These are phyloP conservation scores for Nakaseomyces delphensis DNA, from an alignment of 1,139 yeast genomes.

Conservation along the genomic window DNA sequence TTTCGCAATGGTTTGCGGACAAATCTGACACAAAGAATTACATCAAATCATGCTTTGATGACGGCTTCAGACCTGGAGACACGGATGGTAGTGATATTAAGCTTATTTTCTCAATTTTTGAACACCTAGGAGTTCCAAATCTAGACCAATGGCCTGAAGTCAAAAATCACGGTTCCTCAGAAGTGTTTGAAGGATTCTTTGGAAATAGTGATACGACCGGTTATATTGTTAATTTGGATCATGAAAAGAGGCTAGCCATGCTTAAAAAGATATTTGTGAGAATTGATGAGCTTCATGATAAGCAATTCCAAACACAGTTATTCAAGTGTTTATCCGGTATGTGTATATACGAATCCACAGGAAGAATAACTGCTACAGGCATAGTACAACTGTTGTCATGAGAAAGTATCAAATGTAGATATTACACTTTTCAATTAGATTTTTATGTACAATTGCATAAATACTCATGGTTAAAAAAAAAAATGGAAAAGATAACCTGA, in stretches of 20 bases:
- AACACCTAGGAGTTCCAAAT: constrained; percentile 62
- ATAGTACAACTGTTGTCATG: constrained; percentile 15
- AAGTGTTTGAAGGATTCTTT: constrained; percentile 32
- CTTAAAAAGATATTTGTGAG: constrained; percentile 9
- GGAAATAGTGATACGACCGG: constrained; percentile 18
- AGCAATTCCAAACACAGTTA: constrained; percentile 14
- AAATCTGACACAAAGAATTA: constrained; percentile 36
- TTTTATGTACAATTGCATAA: too few species aligned
- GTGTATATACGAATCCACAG: constrained; percentile 31
- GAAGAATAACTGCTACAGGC: constrained; percentile 27
- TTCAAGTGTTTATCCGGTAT: constrained; percentile 30
- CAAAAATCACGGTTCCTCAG: constrained; percentile 35
- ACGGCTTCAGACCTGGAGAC: constrained; percentile 33
- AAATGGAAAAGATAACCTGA: too few species aligned
- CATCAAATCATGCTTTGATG: constrained; percentile 25
- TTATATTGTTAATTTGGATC: background rate
- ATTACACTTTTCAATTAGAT: too few species aligned
- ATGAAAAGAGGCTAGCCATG: background rate
- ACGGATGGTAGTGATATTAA: constrained; percentile 49
- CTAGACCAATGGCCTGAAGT: constrained; percentile 42
- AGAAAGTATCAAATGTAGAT: background rate
- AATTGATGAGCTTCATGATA: constrained; percentile 24
- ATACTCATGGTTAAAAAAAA: too few species aligned
- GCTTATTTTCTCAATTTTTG: constrained; percentile 53
- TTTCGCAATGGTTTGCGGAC: constrained; percentile 50